Base-by-base conservation (phyloP, 441 rosid species). In the Populus hybrid region DNA sequence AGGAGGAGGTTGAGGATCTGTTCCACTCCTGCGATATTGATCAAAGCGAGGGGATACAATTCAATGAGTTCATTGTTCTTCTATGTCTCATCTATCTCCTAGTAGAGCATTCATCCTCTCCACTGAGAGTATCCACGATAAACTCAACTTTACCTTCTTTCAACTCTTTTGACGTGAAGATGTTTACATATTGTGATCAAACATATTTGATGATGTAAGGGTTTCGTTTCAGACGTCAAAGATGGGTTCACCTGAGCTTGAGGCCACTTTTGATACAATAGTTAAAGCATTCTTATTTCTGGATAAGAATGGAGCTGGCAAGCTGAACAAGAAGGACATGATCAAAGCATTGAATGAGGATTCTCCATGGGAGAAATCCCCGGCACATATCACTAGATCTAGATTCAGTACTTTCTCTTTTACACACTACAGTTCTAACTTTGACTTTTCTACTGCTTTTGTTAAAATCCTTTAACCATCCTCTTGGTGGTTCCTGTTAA, bases 41-140 rank as follows among this genome's bases (percentile, higher is more conserved):
- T 83, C 87, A 95, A 73, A 90, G 86, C 80, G 82, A 86, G 84
- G 92, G 90, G 82, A 92, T 94, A 82, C 92, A 88, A 65, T 94
- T 92, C 84, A 94, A 79, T 46, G 98, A 92, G 87, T 92, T 92
- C 77, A 87, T 89, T 72, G 97, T 91, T 76, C 95, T 92, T 59
- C 83, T 89, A 63, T 90, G 95, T 77, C 92, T 92, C 83, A 84
- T 89, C 75, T 90, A 91, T 84, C 94, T 92, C 70, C 86, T 94
- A 40, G 74, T 78, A 70, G 87, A 85, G 70, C 88, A 89, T 82
- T 85, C 91, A 10, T 81, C 92, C 53, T 81, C 85, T 73, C 70
- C 84, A 28, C 66, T 28, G 14, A 36, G 36, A 66, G 91, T 82
- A 86, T 76, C 53, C 70, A n/a, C 68, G 18, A 21, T 74, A 68